Conservation (phyloP, 2,329 filamentous ascomycete genomes). For the Trichoderma sp. region DNA sequence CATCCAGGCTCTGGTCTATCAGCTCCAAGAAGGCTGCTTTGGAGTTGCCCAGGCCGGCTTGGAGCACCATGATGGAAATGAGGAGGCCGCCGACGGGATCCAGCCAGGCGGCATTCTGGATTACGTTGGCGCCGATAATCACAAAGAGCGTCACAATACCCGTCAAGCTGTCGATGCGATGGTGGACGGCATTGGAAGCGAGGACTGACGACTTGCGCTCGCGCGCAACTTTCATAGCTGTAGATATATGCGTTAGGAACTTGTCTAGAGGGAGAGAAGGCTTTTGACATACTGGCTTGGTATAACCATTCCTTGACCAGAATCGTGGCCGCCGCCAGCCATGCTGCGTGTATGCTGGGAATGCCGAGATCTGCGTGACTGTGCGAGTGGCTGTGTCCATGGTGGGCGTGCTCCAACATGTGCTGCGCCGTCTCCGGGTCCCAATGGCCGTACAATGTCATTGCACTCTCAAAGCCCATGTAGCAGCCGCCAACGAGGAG, state of each 20-base stretch:
- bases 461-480: slow-evolving; percentile 80
- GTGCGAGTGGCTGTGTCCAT: slow-evolving; percentile 65
- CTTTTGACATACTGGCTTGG: slow-evolving; percentile 75
- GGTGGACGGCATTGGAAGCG: slow-evolving; percentile 93
- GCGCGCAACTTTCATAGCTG: slow-evolving; percentile 92
- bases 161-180: slow-evolving; percentile 93
- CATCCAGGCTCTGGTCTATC: slow-evolving; percentile 86
- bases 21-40: slow-evolving; percentile 80
- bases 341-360: slow-evolving; percentile 91
- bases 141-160: slow-evolving; percentile 89
- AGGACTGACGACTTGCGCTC: slow-evolving; percentile 95
- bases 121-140: slow-evolving; percentile 85
- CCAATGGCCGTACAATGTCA: slow-evolving; percentile 71
- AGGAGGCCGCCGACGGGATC: slow-evolving; percentile 91
- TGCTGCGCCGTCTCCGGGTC: slow-evolving; percentile 71
- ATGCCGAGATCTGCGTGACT: slow-evolving; percentile 57
- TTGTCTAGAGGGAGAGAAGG: neutral
- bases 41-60: slow-evolving; percentile 87
- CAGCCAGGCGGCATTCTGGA: slow-evolving; percentile 85
- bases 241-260: slow-evolving; percentile 8
- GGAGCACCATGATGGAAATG: slow-evolving; percentile 92
- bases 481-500: slow-evolving; percentile 86
- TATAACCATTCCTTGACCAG: slow-evolving; percentile 96
- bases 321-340: slow-evolving; percentile 89
- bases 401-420: slow-evolving; percentile 59